Base-by-base conservation (phyloP, 1,139 yeast genomes). In the Kodamaea ohmeri region DNA sequence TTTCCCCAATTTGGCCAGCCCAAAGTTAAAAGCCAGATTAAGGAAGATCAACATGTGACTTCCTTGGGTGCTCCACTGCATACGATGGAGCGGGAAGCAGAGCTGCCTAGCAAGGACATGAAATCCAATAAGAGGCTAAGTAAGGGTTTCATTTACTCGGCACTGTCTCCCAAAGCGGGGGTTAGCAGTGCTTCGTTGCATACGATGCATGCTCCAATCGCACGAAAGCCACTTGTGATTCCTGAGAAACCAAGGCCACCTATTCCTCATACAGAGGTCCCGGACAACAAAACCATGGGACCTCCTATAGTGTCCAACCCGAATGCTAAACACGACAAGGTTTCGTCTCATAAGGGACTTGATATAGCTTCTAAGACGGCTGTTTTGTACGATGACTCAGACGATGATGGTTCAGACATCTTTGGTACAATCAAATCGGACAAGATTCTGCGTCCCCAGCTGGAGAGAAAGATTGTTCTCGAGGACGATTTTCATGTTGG, bases 401-500 rank as follows among this genome's bases (percentile, higher is more conserved):
- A 38, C 28, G 38, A 32, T 2, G 41, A 33, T 26, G 22, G 27
- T 28, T 16, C 32, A 15, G 16, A 28, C 28, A 18, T 29, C 14
- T 21, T 29, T 29, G 32, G 32, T 4, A 29, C 32, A 6, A 17
- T 29, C 16, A 29, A 29, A n/a, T 29, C 32, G 8, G 22, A 29
- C 3, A 16, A 25, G 16, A 13, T 18, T 13, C 29, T 25, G 30
- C 28, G 5, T n/a, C 16, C 25, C 13, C 41, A 35, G 3, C 32
- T 16, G 13, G 35, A 35, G 16, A 36, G 35, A 25, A 34, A 22
- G 28, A 17, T 34, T 12, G 25, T 37, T 7, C 22, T 37, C 25
- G 41, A 40, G 29, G 43, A 37, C 14, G 43, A 40, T 31, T 37
- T 37, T 25, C 43, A 35, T 27, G 13, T 25, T 2, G 37, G 39